A percentile compares a stretch with the other conserved stretches of the same genome.
Conservation (phyloP, 306 rosid species). For the Prosopis cineraria region DNA sequence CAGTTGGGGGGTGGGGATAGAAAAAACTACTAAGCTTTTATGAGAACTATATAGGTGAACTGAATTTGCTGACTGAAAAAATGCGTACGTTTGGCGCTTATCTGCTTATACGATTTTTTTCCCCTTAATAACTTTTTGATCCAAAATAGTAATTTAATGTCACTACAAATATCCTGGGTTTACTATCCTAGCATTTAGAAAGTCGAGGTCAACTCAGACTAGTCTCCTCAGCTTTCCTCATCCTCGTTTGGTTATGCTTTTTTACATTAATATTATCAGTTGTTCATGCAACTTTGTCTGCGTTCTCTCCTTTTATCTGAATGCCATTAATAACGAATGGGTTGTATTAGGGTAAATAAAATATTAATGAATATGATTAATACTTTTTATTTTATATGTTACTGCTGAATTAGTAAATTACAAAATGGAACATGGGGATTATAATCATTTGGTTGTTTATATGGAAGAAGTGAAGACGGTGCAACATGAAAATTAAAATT, state of each 20-base stretch:
- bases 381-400: background rate
- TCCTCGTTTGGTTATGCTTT: background rate
- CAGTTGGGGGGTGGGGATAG: too few relatives aligned
- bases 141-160: background rate
- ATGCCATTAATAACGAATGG: background rate
- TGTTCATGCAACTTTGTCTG: background rate
- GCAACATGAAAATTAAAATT: background rate
- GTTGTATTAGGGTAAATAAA: background rate
- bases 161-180: background rate
- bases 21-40: background rate
- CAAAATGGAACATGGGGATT: background rate
- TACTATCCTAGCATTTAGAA: too few relatives aligned
- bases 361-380: constrained; percentile 9
- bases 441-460: background rate
- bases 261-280: constrained; percentile 1
- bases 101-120: background rate
- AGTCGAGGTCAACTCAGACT: background rate
- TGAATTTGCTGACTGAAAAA: background rate
- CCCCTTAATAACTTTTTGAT: too few relatives aligned
- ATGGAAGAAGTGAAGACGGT: background rate
- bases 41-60: background rate
- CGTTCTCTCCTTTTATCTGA: background rate
- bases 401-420: background rate
- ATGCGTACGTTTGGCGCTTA: background rate
- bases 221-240: background rate